Conservation (phyloP, 805 yeast genomes). For the Saccharomycopsis lassenensis region DNA sequence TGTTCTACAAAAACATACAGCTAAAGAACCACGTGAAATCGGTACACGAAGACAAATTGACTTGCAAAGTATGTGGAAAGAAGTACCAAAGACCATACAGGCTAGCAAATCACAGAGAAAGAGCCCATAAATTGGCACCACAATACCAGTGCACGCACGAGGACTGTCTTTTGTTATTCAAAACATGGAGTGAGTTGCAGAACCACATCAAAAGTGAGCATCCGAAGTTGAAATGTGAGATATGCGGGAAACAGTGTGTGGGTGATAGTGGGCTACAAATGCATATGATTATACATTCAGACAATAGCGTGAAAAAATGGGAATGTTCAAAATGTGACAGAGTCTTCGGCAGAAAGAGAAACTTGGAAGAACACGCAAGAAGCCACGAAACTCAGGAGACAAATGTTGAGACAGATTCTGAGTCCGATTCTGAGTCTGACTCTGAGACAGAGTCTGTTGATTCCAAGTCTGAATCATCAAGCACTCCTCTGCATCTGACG, state of each 20-base stretch:
- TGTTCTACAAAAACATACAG: conserved; percentile 67
- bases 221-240: conserved; percentile 50
- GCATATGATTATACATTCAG: conserved; percentile 68
- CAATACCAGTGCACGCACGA: conserved; percentile 52
- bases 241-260: conserved; percentile 63
- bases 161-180: conserved; percentile 49
- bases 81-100: conserved; percentile 53
- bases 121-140: conserved; percentile 47
- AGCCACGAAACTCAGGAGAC: no score
- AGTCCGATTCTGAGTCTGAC: no score
- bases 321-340: conserved; percentile 44
- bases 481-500: no score
- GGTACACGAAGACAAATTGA: conserved; percentile 44
- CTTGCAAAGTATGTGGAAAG: conserved; percentile 55
- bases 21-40: conserved; percentile 59
- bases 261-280: conserved; percentile 59
- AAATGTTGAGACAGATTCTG: no score
- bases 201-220: conserved; percentile 63
- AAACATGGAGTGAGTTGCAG: conserved; percentile 65
- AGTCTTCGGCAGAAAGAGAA: conserved; percentile 43
- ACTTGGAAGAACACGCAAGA: conserved; percentile 35
- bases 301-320: conserved; percentile 44
- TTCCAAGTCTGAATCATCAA: no score
- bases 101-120: conserved; percentile 53
- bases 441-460: no score